A percentile compares a stretch with the other conserved stretches of the same genome.
phyloP scores from a whole-genome alignment of 495 filamentous ascomycete genomes.

The Cladorrhinum samala region DNA sequence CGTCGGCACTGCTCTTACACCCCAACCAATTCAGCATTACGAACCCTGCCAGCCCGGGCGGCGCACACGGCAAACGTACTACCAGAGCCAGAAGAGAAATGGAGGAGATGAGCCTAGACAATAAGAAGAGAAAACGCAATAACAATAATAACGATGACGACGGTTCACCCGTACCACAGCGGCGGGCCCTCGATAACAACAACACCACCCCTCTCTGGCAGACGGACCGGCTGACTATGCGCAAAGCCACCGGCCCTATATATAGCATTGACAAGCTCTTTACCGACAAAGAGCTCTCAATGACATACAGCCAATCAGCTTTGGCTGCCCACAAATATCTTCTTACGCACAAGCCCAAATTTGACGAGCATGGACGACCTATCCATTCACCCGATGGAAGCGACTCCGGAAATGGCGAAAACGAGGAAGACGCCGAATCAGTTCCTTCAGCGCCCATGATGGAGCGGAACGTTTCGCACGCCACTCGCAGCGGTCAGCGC shows the following conservation, averaged over 20 bases:
- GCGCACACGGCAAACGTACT: constrained; percentile 71
- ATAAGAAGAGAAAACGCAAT: constrained; percentile 76
- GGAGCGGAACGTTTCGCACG: constrained; percentile 67
- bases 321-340: constrained; percentile 55
- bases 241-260: constrained; percentile 43
- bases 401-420: constrained; percentile 44
- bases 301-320: constrained; percentile 66
- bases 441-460: constrained; percentile 55
- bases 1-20: constrained; percentile 80
- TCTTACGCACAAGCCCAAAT: constrained; percentile 43
- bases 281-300: constrained; percentile 82
- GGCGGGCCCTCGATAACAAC: constrained; percentile 41
- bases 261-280: constrained; percentile 88
- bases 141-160: constrained; percentile 63
- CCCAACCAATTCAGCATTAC: constrained; percentile 87
- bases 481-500: constrained; percentile 63
- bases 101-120: constrained; percentile 65
- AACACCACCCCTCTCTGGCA: constrained; percentile 54
- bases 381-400: constrained; percentile 46
- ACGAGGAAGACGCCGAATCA: constrained; percentile 42
- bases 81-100: constrained; percentile 75
- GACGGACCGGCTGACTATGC: constrained; percentile 37
- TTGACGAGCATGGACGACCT: constrained; percentile 40
- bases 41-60: constrained; percentile 73
- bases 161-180: constrained; percentile 60